These are phyloP conservation scores for Cylindrotheca fusiformis DNA, from an alignment of 108 stramenopile species.

Conservation along the genomic window DNA sequence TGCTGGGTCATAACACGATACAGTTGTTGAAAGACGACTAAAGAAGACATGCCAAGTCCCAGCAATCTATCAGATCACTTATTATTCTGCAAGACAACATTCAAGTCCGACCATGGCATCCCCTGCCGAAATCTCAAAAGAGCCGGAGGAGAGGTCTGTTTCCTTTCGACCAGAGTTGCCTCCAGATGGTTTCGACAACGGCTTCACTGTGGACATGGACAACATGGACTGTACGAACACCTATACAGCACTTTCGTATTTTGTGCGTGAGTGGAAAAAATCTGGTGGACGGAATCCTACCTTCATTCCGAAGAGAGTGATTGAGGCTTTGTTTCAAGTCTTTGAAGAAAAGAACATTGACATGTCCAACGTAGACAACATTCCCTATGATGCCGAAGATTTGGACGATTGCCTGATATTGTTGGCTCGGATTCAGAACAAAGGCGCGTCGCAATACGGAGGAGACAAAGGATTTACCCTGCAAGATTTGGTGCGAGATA, in stretches of 20 bases:
- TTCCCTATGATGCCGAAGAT: conserved; percentile 21
- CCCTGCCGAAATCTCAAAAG: too few relatives aligned
- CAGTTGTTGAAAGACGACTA: too few relatives aligned
- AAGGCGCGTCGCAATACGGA: conserved; percentile 8
- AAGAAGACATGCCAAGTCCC: too few relatives aligned
- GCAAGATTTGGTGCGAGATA: conserved; percentile 13
- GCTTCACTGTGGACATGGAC: conserved; percentile 3
- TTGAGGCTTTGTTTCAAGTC: conserved; percentile 1
- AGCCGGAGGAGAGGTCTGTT: too few relatives aligned
- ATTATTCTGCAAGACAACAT: too few relatives aligned
- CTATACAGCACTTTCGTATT: conserved; percentile 14
- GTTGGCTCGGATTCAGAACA: conserved; percentile 16
- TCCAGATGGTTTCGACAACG: neutral
- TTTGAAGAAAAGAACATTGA: conserved; percentile 10
- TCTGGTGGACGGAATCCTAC: conserved; percentile 10
- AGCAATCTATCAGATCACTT: too few relatives aligned
- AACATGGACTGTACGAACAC: conserved; percentile 4
- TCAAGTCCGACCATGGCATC: too few relatives aligned
- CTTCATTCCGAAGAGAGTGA: conserved; percentile 12
- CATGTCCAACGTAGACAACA: conserved; percentile 9
- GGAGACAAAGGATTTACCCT: neutral
- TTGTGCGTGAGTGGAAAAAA: conserved; percentile 1
- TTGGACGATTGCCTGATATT: conserved; percentile 15
- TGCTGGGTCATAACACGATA: too few relatives aligned
- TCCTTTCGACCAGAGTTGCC: neutral